Percentiles rank a stretch among this genome's conserved stretches.
Conservation (phyloP, 176 grass and related monocot genomes). For the Aegilops bicornis region DNA sequence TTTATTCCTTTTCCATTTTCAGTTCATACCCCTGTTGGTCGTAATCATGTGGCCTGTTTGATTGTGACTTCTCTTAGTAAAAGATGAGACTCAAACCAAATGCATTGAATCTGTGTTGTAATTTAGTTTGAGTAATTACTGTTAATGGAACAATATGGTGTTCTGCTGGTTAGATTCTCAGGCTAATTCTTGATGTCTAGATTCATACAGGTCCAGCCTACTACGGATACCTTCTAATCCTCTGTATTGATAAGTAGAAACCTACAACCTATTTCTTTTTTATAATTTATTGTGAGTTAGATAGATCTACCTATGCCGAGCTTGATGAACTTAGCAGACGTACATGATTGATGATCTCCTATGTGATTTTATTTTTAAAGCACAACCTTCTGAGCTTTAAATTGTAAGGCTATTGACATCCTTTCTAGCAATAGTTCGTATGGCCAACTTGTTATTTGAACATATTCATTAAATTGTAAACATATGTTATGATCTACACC, state of each 20-base stretch:
- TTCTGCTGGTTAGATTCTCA: background rate
- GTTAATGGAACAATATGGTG: background rate
- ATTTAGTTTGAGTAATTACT: constrained; percentile 23
- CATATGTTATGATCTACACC: background rate
- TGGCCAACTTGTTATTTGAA: background rate
- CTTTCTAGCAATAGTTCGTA: constrained; percentile 3
- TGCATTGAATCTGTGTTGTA: background rate
- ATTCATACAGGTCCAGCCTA: constrained; percentile 2
- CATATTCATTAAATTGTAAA: background rate
- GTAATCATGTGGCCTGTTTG: background rate
- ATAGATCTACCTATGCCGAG: background rate
- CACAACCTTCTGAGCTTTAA: background rate
- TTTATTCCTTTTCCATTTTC: background rate
- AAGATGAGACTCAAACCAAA: constrained; percentile 2
- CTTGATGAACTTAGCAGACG: background rate
- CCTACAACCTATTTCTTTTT: background rate
- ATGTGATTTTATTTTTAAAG: constrained; percentile 4
- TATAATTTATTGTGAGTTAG: background rate
- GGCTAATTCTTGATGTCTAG: background rate
- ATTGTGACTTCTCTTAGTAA: constrained; percentile 10
- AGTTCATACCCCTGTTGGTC: background rate
- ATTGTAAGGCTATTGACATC: background rate
- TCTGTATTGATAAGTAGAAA: background rate
- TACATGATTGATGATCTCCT: background rate
- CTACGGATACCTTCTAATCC: background rate